These are phyloP conservation scores for Durotheca rogersii DNA, from an alignment of 495 filamentous ascomycete genomes.

Conservation along the genomic window DNA sequence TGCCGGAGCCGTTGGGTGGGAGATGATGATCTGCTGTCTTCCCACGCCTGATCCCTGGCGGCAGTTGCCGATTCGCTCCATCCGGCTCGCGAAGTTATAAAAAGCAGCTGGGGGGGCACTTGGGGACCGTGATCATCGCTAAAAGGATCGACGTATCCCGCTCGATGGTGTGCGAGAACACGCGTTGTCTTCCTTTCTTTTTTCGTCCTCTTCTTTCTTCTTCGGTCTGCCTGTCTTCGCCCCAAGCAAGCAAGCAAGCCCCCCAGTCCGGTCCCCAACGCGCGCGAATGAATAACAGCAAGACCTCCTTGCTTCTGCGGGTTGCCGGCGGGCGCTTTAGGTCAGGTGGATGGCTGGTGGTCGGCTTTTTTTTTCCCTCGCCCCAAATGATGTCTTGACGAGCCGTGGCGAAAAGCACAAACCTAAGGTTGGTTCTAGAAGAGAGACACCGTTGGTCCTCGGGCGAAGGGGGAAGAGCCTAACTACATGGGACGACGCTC, in stretches of 20 bases:
- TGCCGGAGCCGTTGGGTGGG: slow-evolving; percentile 18
- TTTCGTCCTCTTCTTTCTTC: no score
- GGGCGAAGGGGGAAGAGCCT: no score
- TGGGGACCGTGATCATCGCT: slow-evolving; percentile 25
- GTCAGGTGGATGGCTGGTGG: neutral
- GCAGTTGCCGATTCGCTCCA: slow-evolving; percentile 20
- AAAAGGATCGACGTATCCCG: slow-evolving; percentile 28
- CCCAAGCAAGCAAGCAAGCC: no score
- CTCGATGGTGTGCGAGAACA: slow-evolving; percentile 24
- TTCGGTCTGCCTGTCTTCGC: no score
- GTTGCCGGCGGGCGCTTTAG: no score
- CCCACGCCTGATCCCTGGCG: slow-evolving; percentile 16
- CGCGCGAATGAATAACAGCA: neutral
- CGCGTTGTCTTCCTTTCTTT: no score
- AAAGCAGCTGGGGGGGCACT: slow-evolving; percentile 14
- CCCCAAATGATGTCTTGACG: neutral
- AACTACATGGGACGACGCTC: no score
- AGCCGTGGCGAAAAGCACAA: neutral
- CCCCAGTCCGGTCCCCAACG: neutral
- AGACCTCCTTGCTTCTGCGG: neutral
- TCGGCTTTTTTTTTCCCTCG: neutral
- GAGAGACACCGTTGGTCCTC: neutral
- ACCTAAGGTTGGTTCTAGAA: neutral
- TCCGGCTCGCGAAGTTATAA: neutral
- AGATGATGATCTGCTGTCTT: slow-evolving; percentile 28